Conservation (phyloP, 1,284 basidiomycete genomes). For the Boletus sp. region DNA sequence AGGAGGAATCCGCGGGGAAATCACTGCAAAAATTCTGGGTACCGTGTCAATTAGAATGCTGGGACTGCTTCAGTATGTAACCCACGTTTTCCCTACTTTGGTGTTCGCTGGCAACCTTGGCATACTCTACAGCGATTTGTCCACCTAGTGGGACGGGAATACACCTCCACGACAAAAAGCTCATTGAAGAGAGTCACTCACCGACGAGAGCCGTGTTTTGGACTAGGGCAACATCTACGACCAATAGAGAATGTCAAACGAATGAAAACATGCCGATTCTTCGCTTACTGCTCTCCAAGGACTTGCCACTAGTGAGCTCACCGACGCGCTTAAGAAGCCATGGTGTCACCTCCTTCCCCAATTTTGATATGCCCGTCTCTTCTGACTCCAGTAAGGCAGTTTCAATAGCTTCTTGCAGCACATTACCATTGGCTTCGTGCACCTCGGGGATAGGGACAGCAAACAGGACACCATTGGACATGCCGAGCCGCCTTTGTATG, state of each 20-base stretch:
- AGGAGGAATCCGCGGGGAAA: background rate
- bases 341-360: slow-evolving; percentile 92
- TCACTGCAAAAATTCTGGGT: slow-evolving; percentile 15
- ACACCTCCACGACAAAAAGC: background rate
- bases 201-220: slow-evolving; percentile 91
- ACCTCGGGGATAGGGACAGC: slow-evolving; percentile 88
- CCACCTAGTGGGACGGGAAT: slow-evolving; percentile 46
- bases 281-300: slow-evolving; percentile 64
- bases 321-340: slow-evolving; percentile 88
- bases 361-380: slow-evolving; percentile 73
- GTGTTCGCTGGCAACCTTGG: slow-evolving; percentile 43
- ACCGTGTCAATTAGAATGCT: slow-evolving; percentile 2
- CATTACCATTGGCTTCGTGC: slow-evolving; percentile 62
- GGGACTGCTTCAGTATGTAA: background rate
- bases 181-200: slow-evolving; percentile 30
- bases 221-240: slow-evolving; percentile 80
- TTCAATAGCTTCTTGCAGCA: slow-evolving; percentile 80
- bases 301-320: slow-evolving; percentile 76
- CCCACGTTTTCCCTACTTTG: slow-evolving; percentile 20
- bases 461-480: slow-evolving; percentile 75
- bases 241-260: background rate
- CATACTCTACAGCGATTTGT: slow-evolving; percentile 78
- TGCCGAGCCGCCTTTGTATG: slow-evolving; percentile 56
- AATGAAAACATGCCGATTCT: background rate
- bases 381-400: slow-evolving; percentile 84